These are phyloP conservation scores for Dalbergia oliveri DNA, from an alignment of 306 rosid species.

Conservation along the genomic window DNA sequence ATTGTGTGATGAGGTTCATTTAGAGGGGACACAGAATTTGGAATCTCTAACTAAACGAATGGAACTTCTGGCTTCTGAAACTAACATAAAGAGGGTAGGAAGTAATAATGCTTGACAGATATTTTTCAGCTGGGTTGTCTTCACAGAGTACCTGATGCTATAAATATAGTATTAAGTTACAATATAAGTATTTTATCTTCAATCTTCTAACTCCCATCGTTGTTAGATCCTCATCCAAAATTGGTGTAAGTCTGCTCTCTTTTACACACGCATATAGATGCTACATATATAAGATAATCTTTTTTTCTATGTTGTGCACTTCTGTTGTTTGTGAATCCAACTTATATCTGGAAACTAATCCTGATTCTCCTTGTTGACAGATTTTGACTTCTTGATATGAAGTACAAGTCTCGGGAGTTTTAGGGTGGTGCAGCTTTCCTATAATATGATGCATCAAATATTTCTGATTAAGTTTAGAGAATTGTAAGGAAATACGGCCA, in stretches of 20 bases:
- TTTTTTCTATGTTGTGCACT: conserved; percentile 4
- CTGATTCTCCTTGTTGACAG: conserved; percentile 36
- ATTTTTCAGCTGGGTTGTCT: conserved; percentile 36
- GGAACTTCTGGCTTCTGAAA: conserved; percentile 56
- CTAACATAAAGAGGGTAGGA: conserved; percentile 38
- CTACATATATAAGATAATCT: not conserved
- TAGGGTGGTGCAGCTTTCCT: conserved; percentile 20
- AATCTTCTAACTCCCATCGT: conserved; percentile 31
- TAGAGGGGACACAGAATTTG: conserved; percentile 50
- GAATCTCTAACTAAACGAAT: conserved; percentile 58
- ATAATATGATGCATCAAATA: conserved; percentile 1
- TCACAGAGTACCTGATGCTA: conserved; percentile 7
- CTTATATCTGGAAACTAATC: conserved; percentile 35
- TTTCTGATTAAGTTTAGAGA: conserved; percentile 9
- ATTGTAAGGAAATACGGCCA: conserved; percentile 11
- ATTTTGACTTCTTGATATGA: conserved; percentile 39
- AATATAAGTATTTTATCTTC: conserved; percentile 19
- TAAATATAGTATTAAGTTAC: conserved; percentile 28
- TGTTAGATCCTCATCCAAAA: conserved; percentile 46
- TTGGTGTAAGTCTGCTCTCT: conserved; percentile 37
- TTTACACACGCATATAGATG: not conserved
- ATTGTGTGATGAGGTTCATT: conserved; percentile 36
- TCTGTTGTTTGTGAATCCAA: conserved; percentile 22
- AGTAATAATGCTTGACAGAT: conserved; percentile 7
- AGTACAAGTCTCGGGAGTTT: conserved; percentile 7